Evolutionary conservation across 139 green algal genomes (phyloP).

Genomic region (Volvox reticuliferus): DNA sequence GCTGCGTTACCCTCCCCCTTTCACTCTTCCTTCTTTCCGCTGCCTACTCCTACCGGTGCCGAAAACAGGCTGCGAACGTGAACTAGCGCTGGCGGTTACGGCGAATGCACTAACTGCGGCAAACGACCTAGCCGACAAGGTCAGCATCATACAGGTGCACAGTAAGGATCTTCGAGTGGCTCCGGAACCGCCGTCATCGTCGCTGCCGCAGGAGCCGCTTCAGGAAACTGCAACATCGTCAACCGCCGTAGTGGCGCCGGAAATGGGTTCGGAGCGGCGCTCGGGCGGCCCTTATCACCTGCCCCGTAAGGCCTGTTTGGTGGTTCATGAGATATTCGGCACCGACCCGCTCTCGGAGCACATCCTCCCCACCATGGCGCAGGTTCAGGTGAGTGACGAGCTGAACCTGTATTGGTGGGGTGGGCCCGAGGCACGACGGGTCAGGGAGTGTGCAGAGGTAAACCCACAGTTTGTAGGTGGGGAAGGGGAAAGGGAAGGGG

Average conservation of each 20-base stretch:
- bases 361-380: conserved; percentile 55
- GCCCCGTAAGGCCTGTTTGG: conserved; percentile 30
- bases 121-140: conserved; percentile 14
- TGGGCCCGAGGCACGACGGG: too few species aligned
- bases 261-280: neutral
- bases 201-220: neutral
- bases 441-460: too few species aligned
- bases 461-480: neutral
- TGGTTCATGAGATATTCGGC: conserved; percentile 66
- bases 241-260: neutral
- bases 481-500: neutral
- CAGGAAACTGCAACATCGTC: neutral
- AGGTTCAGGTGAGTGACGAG: conserved; percentile 43
- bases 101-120: conserved; percentile 31
- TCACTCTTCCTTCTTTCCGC: too few species aligned
- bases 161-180: conserved; percentile 45
- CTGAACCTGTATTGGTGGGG: too few species aligned
- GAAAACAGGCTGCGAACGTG: conserved; percentile 53
- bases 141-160: conserved; percentile 41
- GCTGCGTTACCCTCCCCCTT: too few species aligned
- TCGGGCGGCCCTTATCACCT: neutral
- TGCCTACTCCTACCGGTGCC: too few species aligned
- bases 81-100: conserved; percentile 47
- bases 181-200: neutral
- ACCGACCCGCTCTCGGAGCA: conserved; percentile 61